Conservation (phyloP, 768 basidiomycete species). For the Roridomyces roridus region DNA sequence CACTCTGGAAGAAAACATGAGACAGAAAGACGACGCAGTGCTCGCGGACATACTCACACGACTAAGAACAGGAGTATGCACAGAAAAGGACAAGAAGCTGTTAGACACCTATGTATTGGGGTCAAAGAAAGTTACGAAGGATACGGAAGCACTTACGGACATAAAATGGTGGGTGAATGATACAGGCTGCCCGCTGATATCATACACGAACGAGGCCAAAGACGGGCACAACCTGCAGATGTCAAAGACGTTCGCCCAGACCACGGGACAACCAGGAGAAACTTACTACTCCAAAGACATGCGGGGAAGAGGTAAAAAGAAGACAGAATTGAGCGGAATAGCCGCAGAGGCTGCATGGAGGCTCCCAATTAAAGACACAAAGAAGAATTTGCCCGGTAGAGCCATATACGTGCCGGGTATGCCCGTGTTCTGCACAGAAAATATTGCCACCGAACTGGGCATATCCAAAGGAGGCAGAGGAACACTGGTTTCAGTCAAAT, state of each 20-base stretch:
- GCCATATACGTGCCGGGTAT: slow-evolving; percentile 7
- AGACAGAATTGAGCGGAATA: not conserved
- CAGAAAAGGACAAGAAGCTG: slow-evolving; percentile 13
- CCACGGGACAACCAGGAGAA: not conserved
- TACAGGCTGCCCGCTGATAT: slow-evolving; percentile 1
- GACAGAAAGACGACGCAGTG: slow-evolving; percentile 14
- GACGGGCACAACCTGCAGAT: slow-evolving; percentile 6
- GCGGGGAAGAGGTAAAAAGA: not conserved
- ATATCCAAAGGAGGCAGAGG: slow-evolving; percentile 11
- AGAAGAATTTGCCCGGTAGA: slow-evolving; percentile 1
- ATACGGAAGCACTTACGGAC: slow-evolving; percentile 3
- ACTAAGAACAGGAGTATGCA: slow-evolving; percentile 16
- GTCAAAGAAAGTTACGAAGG: too few relatives aligned
- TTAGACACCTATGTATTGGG: slow-evolving; percentile 17
- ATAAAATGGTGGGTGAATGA: slow-evolving; percentile 2
- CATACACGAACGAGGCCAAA: slow-evolving; percentile 7
- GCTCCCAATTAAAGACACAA: slow-evolving; percentile 1
- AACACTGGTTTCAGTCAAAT: slow-evolving; percentile 1
- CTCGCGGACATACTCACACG: slow-evolving; percentile 15
- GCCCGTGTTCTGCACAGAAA: slow-evolving; percentile 11
- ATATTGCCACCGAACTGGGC: slow-evolving; percentile 13
- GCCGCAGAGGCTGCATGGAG: slow-evolving; percentile 8
- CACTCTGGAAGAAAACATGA: slow-evolving; percentile 16
- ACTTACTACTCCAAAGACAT: slow-evolving; percentile 5
- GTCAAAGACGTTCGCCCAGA: slow-evolving; percentile 1